These are phyloP conservation scores for Eimeria maxima DNA, from an alignment of 169 alveolate species.

Conservation along the genomic window DNA sequence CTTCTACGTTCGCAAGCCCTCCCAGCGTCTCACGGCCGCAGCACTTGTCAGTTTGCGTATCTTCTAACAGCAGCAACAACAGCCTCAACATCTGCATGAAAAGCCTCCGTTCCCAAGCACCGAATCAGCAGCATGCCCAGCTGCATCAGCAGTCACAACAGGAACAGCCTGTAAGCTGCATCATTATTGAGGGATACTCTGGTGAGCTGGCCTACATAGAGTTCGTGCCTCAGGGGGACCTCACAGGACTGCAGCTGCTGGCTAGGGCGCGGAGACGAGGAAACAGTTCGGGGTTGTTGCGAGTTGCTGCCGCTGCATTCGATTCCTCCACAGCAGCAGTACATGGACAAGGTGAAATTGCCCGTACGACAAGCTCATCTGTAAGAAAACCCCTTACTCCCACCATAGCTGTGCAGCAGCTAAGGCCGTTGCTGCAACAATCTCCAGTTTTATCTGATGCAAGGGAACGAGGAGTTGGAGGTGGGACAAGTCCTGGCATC, in stretches of 20 bases:
- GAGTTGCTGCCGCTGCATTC: conserved; percentile 22
- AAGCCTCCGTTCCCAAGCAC: not conserved
- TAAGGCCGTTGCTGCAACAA: conserved; percentile 57
- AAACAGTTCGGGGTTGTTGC: conserved; percentile 1
- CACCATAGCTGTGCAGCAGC: conserved; percentile 61
- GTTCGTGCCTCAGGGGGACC: conserved; percentile 40
- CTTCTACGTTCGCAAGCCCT: not conserved
- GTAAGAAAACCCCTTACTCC: not conserved
- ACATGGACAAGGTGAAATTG: not conserved
- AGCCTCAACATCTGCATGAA: not conserved
- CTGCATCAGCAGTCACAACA: not conserved
- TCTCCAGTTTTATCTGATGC: conserved; percentile 57
- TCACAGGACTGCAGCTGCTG: conserved; percentile 43
- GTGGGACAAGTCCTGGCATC: conserved; percentile 7
- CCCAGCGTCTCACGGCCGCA: conserved; percentile 11
- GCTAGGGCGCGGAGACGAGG: conserved; percentile 59
- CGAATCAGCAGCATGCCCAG: not conserved
- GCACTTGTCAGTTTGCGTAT: not conserved
- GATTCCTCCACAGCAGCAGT: conserved; percentile 37
- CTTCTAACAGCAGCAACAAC: conserved; percentile 34
- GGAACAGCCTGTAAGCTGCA: conserved; percentile 69
- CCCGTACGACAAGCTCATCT: conserved; percentile 1
- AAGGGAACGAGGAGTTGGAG: conserved; percentile 40
- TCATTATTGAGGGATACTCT: conserved; percentile 55
- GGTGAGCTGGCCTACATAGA: conserved; percentile 63